A percentile compares a stretch with the other conserved stretches of the same genome.
Conservation (phyloP, 495 filamentous ascomycete species). For the Podospora comata region DNA sequence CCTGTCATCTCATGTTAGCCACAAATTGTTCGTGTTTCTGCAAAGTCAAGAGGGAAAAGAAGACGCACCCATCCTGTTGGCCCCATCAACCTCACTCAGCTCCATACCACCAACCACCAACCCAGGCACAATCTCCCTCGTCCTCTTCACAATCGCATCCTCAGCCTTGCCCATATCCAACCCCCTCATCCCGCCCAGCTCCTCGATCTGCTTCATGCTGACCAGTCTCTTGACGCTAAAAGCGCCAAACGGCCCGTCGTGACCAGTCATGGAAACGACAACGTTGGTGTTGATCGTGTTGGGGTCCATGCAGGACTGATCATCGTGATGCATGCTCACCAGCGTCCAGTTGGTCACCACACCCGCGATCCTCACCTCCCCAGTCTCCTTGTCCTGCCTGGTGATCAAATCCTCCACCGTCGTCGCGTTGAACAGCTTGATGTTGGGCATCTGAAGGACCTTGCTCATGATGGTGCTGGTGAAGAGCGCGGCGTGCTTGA, state of each 20-base stretch:
- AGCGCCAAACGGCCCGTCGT: conserved; percentile 84
- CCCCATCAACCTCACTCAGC: conserved; percentile 82
- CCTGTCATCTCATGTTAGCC: conserved; percentile 17
- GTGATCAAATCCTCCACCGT: conserved; percentile 89
- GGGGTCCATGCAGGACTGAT: conserved; percentile 92
- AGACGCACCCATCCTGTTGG: conserved; percentile 70
- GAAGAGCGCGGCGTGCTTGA: conserved; percentile 91
- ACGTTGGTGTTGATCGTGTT: conserved; percentile 91
- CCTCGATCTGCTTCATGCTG: conserved; percentile 73
- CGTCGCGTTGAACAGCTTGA: conserved; percentile 95
- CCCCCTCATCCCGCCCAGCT: conserved; percentile 86
- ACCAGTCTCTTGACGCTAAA: conserved; percentile 84
- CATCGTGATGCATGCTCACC: conserved; percentile 77
- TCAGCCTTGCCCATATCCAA: conserved; percentile 87
- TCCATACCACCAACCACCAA: conserved; percentile 94
- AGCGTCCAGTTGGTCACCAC: conserved; percentile 95
- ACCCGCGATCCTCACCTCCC: conserved; percentile 66
- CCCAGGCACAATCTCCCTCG: conserved; percentile 79
- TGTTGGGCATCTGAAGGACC: conserved; percentile 78
- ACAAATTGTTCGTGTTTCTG: neutral
- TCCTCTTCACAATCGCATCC: conserved; percentile 86
- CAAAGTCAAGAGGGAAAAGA: neutral
- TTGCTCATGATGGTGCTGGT: conserved; percentile 79
- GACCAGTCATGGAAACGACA: conserved; percentile 81
- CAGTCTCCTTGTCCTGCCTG: conserved; percentile 48